A percentile compares a stretch with the other conserved stretches of the same genome.
phyloP scores from a whole-genome alignment of 1,284 basidiomycete species.

The Naganishia sp. region DNA sequence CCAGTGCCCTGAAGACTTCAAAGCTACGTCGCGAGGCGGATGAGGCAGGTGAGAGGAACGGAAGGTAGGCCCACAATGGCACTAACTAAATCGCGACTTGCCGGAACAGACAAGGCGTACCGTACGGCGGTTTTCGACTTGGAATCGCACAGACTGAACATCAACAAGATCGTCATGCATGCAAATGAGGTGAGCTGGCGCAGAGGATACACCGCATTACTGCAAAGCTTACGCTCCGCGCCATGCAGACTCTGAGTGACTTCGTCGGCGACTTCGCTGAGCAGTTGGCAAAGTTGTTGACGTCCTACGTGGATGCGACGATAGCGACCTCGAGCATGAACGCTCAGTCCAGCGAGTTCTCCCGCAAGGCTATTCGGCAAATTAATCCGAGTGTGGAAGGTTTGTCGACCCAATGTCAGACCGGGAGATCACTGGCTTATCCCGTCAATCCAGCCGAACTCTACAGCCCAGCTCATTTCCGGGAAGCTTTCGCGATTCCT shows the following conservation, averaged over 20 bases:
- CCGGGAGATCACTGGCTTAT: neutral
- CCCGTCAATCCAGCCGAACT: neutral
- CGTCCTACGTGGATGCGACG: constrained; percentile 74
- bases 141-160: constrained; percentile 81
- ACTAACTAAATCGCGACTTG: neutral
- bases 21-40: constrained; percentile 86
- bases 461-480: neutral
- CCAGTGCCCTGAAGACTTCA: constrained; percentile 62
- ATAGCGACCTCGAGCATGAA: constrained; percentile 59
- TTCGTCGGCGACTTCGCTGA: constrained; percentile 71
- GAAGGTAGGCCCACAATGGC: no score
- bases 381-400: constrained; percentile 51
- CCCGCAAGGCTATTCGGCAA: constrained; percentile 58
- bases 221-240: neutral
- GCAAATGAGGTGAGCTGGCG: constrained; percentile 65
- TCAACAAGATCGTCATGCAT: constrained; percentile 77
- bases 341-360: constrained; percentile 57
- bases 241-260: constrained; percentile 69
- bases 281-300: constrained; percentile 66
- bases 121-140: constrained; percentile 87
- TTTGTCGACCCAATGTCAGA: constrained; percentile 41
- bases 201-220: neutral
- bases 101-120: constrained; percentile 77
- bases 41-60: constrained; percentile 68
- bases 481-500: constrained; percentile 1